Evolutionary conservation across 345 rosid species (phyloP), one percentile per base, ranked within the genome.

Genomic region (Isatis tinctoria): DNA sequence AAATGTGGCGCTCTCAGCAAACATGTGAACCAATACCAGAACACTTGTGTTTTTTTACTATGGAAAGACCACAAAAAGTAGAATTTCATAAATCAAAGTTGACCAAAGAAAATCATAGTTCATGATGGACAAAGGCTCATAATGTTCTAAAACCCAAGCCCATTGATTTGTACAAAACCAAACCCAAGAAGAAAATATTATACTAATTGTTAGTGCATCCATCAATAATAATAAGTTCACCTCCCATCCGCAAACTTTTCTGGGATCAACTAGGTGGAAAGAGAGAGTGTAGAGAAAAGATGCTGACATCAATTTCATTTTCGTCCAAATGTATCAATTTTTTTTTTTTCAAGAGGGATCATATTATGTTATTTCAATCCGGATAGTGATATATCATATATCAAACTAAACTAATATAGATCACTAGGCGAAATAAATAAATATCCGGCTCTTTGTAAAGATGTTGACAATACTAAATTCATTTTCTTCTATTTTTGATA

Each of bases 251-350:
- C 43, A 20, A 12, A 1, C 13, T 28, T 30, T 33, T 37, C 12
- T 1, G 51, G 69, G 41, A 61, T 60, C 51, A 61, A 49, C 61
- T 61, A 72, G 52, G 69, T 27, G 52, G 53, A 39, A 51, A 51
- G 20, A 67, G 27, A 9, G 5, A 24, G n/a, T 27, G 36, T 7
- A 41, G 14, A 56, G 32, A n/a, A 43, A 6, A 12, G 12, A 70
- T 70, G 74, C 8, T 45, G 44, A 35, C 33, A 33, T 13, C 10
- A 20, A 66, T 35, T 33, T 33, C 32, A 66, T 32, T 33, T 18
- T 47, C 32, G 36, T 20, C 18, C 44, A 12, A 11, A 8, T 57
- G 61, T 10, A 26, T 52, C 9, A 24, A 22, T 52, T 33, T 10
- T 10, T 24, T 12, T 24, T 2, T 56, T 57, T 16, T 3, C 14